Base-by-base conservation (phyloP, 2,329 filamentous ascomycete genomes). In the Rutstroemia sydowiana region DNA sequence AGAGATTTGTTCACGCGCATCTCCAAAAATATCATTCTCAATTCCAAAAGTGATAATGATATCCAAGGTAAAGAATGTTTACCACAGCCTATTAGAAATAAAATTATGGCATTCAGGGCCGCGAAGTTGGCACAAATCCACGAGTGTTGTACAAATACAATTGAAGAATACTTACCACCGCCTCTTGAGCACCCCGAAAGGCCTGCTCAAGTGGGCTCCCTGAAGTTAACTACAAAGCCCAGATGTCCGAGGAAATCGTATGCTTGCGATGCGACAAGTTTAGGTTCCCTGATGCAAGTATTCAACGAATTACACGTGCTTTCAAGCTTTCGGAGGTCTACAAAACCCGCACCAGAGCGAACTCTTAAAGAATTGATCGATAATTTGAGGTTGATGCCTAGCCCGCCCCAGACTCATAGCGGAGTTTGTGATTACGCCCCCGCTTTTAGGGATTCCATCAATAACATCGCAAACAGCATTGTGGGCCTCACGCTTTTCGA, bases 251-350 rank as follows among this genome's bases (percentile, higher is more conserved):
- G 69, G 52, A 73, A 74, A 0, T 74, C 70, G 49, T 74, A 73
- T 49, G 65, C 67, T 59, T 79, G 76, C 50, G 77, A 79, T 55
- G 74, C 75, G 0, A 70, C 71, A 0, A 78, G 76, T 48, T 66
- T 79, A 0, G 76, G 76, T 3, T 79, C 75, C 75, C 59, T 77
- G 31, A 75, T 79, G 71, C 66, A 77, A n/a, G 65, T 72, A 0
- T 74, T 73, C 48, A 72, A 73, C 46, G 73, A 78, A 56, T 65
- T 77, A 48, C 68, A 69, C 39, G 63, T 78, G 1, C 58, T 77
- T 2, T 64, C 69, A 2, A 68, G 66, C 5, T 65, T 76, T 4
- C 61, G 75, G 60, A 65, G 67, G 1, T 47, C 56, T 54, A 21
- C 63, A 65, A 0, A 45, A 62, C 18, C 54, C 36, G 59, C 63